Conservation (phyloP, 768 basidiomycete species). For the Tulasnella sp. region DNA sequence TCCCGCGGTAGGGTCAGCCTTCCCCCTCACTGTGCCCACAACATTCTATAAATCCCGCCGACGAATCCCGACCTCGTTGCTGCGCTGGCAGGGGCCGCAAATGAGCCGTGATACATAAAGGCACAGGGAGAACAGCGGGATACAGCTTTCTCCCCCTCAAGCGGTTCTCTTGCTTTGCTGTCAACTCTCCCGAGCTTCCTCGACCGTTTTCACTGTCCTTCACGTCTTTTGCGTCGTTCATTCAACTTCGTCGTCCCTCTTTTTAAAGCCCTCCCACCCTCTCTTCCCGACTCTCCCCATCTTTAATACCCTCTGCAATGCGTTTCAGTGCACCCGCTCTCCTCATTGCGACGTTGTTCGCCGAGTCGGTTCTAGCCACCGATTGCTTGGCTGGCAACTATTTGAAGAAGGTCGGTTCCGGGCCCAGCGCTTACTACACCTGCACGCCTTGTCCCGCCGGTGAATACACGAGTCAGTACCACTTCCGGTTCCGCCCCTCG, state of each 20-base stretch:
- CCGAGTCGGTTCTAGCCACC: too few relatives aligned
- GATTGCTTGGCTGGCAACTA: too few relatives aligned
- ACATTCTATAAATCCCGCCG: neutral
- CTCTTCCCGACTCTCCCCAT: too few relatives aligned
- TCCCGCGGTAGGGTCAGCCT: neutral
- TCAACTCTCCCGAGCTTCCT: neutral
- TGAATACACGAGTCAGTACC: too few relatives aligned
- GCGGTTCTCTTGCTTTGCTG: neutral
- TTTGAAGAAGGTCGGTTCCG: too few relatives aligned
- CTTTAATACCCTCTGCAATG: neutral
- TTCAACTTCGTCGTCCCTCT: neutral
- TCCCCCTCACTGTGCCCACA: neutral
- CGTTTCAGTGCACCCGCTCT: neutral
- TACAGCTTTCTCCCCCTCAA: neutral
- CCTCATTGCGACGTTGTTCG: too few relatives aligned
- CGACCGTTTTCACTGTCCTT: neutral
- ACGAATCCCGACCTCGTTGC: neutral
- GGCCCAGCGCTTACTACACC: too few relatives aligned
- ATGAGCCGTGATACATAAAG: neutral
- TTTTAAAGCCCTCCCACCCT: neutral
- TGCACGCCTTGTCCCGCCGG: too few relatives aligned
- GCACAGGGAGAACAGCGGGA: neutral
- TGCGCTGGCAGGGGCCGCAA: neutral
- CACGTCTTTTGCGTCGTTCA: neutral
- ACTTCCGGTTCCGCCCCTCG: too few relatives aligned